Conservation (phyloP, 805 yeast species). For the Barnettozyma populi region DNA sequence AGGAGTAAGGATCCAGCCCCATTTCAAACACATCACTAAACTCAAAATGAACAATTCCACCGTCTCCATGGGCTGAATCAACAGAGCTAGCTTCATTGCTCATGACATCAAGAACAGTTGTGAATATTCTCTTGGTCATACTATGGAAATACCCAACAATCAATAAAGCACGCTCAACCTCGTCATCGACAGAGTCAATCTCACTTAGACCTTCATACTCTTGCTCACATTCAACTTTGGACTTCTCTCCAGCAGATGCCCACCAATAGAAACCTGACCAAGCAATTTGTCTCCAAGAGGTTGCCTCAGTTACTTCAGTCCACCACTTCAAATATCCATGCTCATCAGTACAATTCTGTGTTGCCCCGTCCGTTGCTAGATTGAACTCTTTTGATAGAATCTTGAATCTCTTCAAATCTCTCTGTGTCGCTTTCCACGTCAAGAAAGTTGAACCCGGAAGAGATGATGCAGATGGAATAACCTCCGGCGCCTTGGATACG, state of each 20-base stretch:
- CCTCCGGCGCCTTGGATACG: conserved; percentile 8
- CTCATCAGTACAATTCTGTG: conserved; percentile 6
- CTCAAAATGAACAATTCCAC: conserved; percentile 6
- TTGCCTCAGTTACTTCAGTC: conserved; percentile 39
- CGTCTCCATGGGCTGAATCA: conserved; percentile 4
- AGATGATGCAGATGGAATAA: conserved; percentile 8
- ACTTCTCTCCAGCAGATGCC: conserved; percentile 76
- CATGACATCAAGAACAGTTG: conserved; percentile 33
- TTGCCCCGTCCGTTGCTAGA: conserved; percentile 1
- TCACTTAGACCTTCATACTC: conserved; percentile 32
- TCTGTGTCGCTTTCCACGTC: conserved; percentile 27
- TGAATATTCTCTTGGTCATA: conserved; percentile 39
- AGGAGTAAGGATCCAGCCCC: conserved; percentile 54
- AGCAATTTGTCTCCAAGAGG: conserved; percentile 51
- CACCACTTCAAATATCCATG: conserved; percentile 34
- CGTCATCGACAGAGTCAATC: conserved; percentile 13
- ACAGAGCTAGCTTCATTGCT: conserved; percentile 24
- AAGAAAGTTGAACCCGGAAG: background rate
- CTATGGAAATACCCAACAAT: conserved; percentile 49
- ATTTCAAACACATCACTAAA: conserved; percentile 43
- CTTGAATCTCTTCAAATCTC: conserved; percentile 33
- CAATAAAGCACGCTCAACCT: conserved; percentile 23
- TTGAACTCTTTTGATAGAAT: conserved; percentile 23
- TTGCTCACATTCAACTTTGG: conserved; percentile 33
- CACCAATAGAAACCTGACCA: conserved; percentile 80